Evolutionary conservation across 495 filamentous ascomycete genomes (phyloP).

Genomic region (Penicillium antarcticum): DNA sequence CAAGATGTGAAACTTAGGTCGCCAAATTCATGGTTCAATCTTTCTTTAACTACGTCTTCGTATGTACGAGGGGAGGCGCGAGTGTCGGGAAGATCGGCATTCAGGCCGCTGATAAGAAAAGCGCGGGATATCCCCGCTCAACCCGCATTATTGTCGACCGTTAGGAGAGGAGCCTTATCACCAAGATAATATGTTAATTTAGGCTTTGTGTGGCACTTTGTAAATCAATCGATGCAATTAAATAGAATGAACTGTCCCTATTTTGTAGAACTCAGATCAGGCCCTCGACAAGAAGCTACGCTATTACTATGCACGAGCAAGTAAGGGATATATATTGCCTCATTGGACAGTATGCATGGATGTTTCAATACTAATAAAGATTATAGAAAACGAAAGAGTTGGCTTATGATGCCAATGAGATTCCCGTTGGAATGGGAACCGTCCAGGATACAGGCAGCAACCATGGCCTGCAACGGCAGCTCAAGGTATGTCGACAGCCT

Average conservation of each 20-base stretch:
- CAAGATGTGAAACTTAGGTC: too few relatives aligned
- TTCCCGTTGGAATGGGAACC: slow-evolving; percentile 4
- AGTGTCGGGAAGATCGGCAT: slow-evolving; percentile 10
- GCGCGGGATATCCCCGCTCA: slow-evolving; percentile 10
- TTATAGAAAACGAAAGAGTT: slow-evolving; percentile 8
- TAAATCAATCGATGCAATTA: too few relatives aligned
- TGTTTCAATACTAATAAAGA: background rate
- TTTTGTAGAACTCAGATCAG: too few relatives aligned
- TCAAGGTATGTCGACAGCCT: slow-evolving; percentile 11
- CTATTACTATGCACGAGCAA: background rate
- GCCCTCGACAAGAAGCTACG: background rate
- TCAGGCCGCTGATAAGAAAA: slow-evolving; percentile 7
- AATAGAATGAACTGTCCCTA: too few relatives aligned
- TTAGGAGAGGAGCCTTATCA: too few relatives aligned
- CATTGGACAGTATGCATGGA: background rate
- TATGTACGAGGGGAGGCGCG: background rate
- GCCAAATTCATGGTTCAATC: too few relatives aligned
- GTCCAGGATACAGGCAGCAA: slow-evolving; percentile 6
- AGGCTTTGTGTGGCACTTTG: too few relatives aligned
- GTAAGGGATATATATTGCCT: background rate
- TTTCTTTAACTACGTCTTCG: background rate
- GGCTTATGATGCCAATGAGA: slow-evolving; percentile 10
- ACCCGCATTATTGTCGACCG: slow-evolving; percentile 7
- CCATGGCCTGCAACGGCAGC: slow-evolving; percentile 15
- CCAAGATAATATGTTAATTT: too few relatives aligned